These are phyloP conservation scores for Aspergillus nomiae DNA, from an alignment of 2,329 filamentous ascomycete genomes.

Conservation along the genomic window DNA sequence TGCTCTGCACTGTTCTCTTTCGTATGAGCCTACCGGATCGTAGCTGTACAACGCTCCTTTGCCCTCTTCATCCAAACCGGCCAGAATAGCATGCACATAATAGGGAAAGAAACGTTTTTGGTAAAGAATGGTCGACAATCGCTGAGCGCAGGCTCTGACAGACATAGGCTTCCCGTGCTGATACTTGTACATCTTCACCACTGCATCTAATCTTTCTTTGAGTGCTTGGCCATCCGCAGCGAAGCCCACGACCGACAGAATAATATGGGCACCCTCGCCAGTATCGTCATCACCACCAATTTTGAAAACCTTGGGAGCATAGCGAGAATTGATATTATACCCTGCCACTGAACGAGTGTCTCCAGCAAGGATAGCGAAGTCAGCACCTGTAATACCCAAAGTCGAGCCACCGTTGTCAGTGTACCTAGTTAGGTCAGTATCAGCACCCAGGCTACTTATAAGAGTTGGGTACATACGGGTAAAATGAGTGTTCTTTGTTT, in stretches of 20 bases:
- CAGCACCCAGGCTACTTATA: neutral
- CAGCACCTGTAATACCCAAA: constrained; percentile 86
- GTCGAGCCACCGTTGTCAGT: constrained; percentile 98
- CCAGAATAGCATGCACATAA: constrained; percentile 93
- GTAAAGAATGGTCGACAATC: constrained; percentile 93
- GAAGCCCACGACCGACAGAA: constrained; percentile 93
- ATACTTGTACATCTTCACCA: constrained; percentile 99
- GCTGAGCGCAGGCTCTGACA: constrained; percentile 90
- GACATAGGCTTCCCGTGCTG: constrained; percentile 96
- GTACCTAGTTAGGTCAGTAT: constrained; percentile 57
- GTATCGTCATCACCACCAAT: constrained; percentile 88
- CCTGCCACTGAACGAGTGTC: constrained; percentile 94
- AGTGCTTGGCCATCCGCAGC: constrained; percentile 92
- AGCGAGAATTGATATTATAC: constrained; percentile 98
- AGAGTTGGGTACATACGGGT: constrained; percentile 67
- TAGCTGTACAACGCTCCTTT: constrained; percentile 95
- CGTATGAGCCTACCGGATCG: constrained; percentile 96
- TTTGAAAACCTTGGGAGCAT: constrained; percentile 93
- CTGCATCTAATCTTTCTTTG: constrained; percentile 87
- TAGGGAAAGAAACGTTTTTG: constrained; percentile 98
- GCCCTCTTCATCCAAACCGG: constrained; percentile 90
- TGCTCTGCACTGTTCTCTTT: constrained; percentile 92
- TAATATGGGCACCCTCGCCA: constrained; percentile 80
- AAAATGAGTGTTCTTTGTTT: constrained; percentile 73
- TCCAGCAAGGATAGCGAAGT: constrained; percentile 95